Base-by-base conservation (phyloP, 2,329 filamentous ascomycete genomes). In the Ascochyta fabae region DNA sequence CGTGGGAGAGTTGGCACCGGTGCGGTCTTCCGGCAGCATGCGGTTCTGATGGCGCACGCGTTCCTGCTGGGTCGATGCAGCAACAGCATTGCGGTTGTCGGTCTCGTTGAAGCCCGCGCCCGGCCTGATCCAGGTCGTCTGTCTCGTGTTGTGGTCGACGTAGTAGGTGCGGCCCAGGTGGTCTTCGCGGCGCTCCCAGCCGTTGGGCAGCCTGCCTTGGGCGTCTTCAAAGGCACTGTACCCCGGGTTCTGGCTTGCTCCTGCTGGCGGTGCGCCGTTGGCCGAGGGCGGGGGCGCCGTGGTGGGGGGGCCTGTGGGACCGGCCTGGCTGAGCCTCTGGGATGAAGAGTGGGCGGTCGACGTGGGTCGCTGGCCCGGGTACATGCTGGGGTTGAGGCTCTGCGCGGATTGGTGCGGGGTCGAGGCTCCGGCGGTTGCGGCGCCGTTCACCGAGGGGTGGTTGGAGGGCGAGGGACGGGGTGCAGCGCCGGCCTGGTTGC, bases 161-260 rank as follows among this genome's bases (percentile, higher is more conserved):
- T 98, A 99, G 74, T 99, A 99, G 22, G 94, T 98, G 69, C 95
- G 86, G 48, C 95, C 94, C 39, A 98, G 78, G 66, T 97, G 95
- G 74, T 99, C 95, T 76, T 98, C 94, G 53, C 95, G 87, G 52
- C 95, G 88, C 79, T 99, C 95, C 94, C 95, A 99, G 31, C 95
- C 95, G 46, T 90, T 88, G 31, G 95, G 95, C 50, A 99, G 79
- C 66, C 94, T 88, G 53, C 95, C 95, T 72, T 97, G 93, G n/a
- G 88, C 87, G 77, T 99, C 95, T 78, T 98, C 94, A 64, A 99
- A 99, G 0, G 94, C 93, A 69, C 92, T 97, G 72, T 96, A 86
- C 23, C 60, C 61, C 4, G 56, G 51, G 31, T 59, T 64, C 36
- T 68, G 61, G 43, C 55, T 66, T 24, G 86, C 86, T 41, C 81